Conservation (phyloP, 306 rosid genomes). For the Vigna hirtella region DNA sequence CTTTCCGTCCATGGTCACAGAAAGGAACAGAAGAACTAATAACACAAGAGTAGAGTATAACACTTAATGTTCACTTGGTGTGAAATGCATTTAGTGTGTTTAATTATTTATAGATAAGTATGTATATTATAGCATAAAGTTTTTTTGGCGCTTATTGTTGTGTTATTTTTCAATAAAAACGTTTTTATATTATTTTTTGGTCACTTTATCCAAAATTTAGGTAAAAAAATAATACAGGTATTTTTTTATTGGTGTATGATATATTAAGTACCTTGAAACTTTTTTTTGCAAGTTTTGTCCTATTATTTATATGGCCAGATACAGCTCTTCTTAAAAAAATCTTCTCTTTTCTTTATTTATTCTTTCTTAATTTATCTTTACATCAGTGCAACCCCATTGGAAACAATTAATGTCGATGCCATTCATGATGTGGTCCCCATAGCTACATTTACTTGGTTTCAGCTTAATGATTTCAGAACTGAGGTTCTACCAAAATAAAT, state of each 20-base stretch:
- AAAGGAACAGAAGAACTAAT: conserved; percentile 40
- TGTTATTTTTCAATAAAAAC: not conserved
- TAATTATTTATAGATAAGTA: conserved; percentile 48
- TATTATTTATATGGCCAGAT: conserved; percentile 33
- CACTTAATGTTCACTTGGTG: conserved; percentile 48
- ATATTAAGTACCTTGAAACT: not conserved
- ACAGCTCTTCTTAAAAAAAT: conserved; percentile 27
- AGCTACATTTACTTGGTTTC: conserved; percentile 40
- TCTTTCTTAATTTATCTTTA: conserved; percentile 28
- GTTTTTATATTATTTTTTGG: not conserved
- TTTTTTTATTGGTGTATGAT: not conserved
- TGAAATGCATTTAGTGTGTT: conserved; percentile 42
- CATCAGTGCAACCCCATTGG: conserved; percentile 47
- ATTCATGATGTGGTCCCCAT: conserved; percentile 49
- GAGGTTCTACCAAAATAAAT: not conserved
- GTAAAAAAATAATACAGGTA: not conserved
- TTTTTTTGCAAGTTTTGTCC: conserved; percentile 7
- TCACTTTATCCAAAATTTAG: not conserved
- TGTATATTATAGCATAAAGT: conserved; percentile 29
- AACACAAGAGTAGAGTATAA: conserved; percentile 10
- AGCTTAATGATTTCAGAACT: conserved; percentile 9
- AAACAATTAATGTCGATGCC: conserved; percentile 54
- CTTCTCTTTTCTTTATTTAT: conserved; percentile 19
- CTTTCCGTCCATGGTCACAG: conserved; percentile 69
- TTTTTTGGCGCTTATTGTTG: not conserved